phyloP scores from a whole-genome alignment of 352 stramenopile genomes.

The Phytophthora brassicae region DNA sequence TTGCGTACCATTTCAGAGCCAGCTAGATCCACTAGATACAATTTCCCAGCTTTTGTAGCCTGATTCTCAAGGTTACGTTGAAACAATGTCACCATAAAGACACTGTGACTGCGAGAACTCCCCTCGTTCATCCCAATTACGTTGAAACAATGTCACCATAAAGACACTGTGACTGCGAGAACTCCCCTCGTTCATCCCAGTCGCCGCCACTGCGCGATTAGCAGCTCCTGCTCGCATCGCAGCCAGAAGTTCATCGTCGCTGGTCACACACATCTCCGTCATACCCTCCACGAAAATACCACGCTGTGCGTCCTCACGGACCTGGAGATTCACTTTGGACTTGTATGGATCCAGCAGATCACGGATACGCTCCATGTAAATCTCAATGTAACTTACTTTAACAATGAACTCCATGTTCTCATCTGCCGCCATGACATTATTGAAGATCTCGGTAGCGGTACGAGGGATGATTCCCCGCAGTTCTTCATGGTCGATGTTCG shows the following conservation, averaged over 20 bases:
- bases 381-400: slow-evolving; percentile 95
- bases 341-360: slow-evolving; percentile 92
- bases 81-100: slow-evolving; percentile 92
- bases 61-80: slow-evolving; percentile 88
- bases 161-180: slow-evolving; percentile 92
- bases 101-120: slow-evolving; percentile 88
- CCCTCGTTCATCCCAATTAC: slow-evolving; percentile 95
- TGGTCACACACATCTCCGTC: slow-evolving; percentile 93
- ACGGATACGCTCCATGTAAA: slow-evolving; percentile 95
- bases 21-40: slow-evolving; percentile 94
- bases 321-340: slow-evolving; percentile 90
- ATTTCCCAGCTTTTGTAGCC: slow-evolving; percentile 86
- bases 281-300: slow-evolving; percentile 94
- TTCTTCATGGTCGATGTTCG: slow-evolving; percentile 84
- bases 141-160: slow-evolving; percentile 90
- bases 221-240: slow-evolving; percentile 80
- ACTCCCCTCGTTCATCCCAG: slow-evolving; percentile 94
- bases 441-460: slow-evolving; percentile 88
- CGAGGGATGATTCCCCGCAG: slow-evolving; percentile 88
- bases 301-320: slow-evolving; percentile 85
- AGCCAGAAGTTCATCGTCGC: slow-evolving; percentile 84
- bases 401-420: slow-evolving; percentile 94
- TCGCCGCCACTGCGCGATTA: slow-evolving; percentile 88
- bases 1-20: slow-evolving; percentile 95
- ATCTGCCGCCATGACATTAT: slow-evolving; percentile 82